Conservation (phyloP, 306 rosid species). For the Mimosa pudica region DNA sequence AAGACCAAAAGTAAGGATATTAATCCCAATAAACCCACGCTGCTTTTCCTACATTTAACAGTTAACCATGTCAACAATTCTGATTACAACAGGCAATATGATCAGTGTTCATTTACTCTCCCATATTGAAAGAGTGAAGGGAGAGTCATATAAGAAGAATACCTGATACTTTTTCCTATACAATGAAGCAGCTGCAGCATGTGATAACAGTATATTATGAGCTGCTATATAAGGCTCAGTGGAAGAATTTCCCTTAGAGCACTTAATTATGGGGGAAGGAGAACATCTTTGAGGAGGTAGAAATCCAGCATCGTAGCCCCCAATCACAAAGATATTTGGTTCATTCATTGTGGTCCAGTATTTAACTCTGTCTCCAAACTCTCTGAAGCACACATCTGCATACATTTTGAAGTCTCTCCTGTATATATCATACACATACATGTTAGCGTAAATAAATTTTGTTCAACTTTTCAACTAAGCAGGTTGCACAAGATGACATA, state of each 20-base stretch:
- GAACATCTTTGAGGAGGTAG: slow-evolving; percentile 44
- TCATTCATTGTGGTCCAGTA: slow-evolving; percentile 52
- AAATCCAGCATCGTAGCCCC: slow-evolving; percentile 23
- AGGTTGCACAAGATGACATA: slow-evolving; percentile 29
- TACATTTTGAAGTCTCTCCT: slow-evolving; percentile 40
- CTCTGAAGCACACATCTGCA: slow-evolving; percentile 44
- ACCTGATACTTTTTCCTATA: slow-evolving; percentile 45
- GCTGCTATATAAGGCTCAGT: slow-evolving; percentile 54
- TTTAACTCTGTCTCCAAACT: slow-evolving; percentile 48
- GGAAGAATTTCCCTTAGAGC: slow-evolving; percentile 55
- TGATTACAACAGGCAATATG: not conserved
- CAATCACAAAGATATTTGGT: slow-evolving; percentile 26
- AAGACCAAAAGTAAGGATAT: slow-evolving; percentile 31
- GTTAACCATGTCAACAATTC: not conserved
- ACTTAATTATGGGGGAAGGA: slow-evolving; percentile 9
- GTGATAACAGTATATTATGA: slow-evolving; percentile 49
- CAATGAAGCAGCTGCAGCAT: slow-evolving; percentile 43
- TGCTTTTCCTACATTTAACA: slow-evolving; percentile 44
- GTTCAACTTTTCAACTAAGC: not conserved
- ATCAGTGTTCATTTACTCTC: not conserved
- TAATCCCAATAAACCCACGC: slow-evolving; percentile 53
- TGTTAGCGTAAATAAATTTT: not conserved
- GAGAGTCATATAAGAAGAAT: not conserved
- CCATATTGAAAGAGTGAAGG: not conserved
- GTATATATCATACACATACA: not conserved